Evolutionary conservation across 345 rosid species (phyloP), one percentile per base, ranked within the genome.

Genomic region (Crucihimalaya himalaica): DNA sequence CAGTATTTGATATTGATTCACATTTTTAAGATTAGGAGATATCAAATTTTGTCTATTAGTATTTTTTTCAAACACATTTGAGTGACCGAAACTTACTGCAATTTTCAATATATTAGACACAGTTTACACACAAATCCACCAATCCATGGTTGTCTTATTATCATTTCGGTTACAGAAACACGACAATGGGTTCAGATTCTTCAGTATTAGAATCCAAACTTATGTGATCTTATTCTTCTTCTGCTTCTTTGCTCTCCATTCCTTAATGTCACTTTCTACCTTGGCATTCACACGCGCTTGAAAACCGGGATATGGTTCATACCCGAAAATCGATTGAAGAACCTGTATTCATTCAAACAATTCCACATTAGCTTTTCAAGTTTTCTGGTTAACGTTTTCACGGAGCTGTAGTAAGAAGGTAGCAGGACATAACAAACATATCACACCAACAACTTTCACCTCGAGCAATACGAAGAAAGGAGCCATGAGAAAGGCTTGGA

Each of bases 391-490:
- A 47, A n/a, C 3, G 51, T 46, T 55, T n/a, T 35, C 40, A 56
- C 2, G 3, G 58, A 20, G 32, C 16, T 45, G 40, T 10, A 45
- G 37, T 11, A 32, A 32, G 25, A 48, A 48, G 13, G 56, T 31
- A 31, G 43, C 56, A 47, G 46, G 34, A 27, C 23, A 37, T n/a
- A n/a, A 42, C 12, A 53, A n/a, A 0, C 15, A 58, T 13, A 34
- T 28, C 19, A 53, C 28, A n/a, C 15, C n/a, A 23, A 31, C 15
- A 65, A 16, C 37, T 14, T 56, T 73, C 71, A 89, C 97, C 97
- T 94, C 97, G 0, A 94, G 95, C 70, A 91, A 67, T 12, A 91
- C 98, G n/a, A 89, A 91, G 83, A 88, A 91, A 25, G 97, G 98
- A 73, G 98, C 97, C 87, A 83, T 89, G 16, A 89, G 72, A 67